Percentiles rank a stretch among this genome's conserved stretches.
These are phyloP conservation scores for Tuber calosporum DNA, from an alignment of 495 filamentous ascomycete species.

Conservation along the genomic window DNA sequence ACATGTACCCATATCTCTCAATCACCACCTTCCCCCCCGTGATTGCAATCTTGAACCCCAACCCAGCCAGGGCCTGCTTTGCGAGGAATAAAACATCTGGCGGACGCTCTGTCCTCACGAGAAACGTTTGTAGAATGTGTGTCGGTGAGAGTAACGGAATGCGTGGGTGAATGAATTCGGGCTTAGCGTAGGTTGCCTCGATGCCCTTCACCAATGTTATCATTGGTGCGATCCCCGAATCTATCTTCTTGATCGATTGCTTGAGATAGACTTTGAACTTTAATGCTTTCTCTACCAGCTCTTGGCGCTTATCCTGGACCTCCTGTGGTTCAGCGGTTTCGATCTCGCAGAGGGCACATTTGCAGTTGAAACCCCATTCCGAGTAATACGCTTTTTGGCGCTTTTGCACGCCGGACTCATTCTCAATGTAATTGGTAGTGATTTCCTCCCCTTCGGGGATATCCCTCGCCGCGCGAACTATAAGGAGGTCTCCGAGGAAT, in stretches of 20 bases:
- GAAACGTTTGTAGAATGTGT: background rate
- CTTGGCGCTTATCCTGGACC: background rate
- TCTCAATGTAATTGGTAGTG: conserved; percentile 6
- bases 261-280: background rate
- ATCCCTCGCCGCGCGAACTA: conserved; percentile 12
- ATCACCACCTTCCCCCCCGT: background rate
- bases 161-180: conserved; percentile 17
- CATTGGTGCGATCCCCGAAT: background rate
- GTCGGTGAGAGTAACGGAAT: conserved; percentile 1
- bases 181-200: conserved; percentile 16
- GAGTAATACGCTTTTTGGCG: background rate
- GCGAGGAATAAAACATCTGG: background rate
- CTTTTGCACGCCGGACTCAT: background rate
- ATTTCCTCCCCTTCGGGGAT: conserved; percentile 20
- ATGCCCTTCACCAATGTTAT: background rate
- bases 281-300: conserved; percentile 4
- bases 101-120: background rate
- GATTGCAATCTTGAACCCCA: conserved; percentile 12
- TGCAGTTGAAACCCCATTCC: conserved; percentile 8
- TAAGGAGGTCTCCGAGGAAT: conserved; percentile 23
- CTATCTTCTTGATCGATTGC: no score
- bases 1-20: conserved; percentile 2
- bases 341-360: conserved; percentile 13
- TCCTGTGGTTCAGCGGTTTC: conserved; percentile 7
- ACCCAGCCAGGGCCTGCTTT: background rate